Evolutionary conservation across 768 basidiomycete genomes (phyloP).

Genomic region (Serendipita indica): DNA sequence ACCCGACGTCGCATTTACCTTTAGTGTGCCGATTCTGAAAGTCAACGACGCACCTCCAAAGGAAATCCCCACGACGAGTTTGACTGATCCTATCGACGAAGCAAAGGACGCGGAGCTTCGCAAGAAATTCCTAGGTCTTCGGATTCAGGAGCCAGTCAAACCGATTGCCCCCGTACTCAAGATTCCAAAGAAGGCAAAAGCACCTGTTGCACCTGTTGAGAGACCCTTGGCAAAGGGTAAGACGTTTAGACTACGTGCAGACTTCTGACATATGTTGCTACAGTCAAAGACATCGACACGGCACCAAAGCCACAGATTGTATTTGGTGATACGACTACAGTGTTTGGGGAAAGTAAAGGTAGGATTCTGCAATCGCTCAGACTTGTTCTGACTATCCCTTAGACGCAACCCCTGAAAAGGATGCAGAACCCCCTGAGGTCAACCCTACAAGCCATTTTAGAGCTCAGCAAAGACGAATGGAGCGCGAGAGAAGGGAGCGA

Average conservation of each 20-base stretch:
- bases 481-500: background rate
- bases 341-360: background rate
- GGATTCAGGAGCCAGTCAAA: background rate
- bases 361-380: background rate
- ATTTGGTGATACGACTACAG: background rate
- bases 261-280: background rate
- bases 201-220: background rate
- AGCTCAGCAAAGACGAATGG: background rate
- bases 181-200: background rate
- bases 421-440: background rate
- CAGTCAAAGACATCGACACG: slow-evolving; percentile 1
- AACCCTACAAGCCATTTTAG: too few species aligned
- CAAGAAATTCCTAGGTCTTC: background rate
- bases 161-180: background rate
- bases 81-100: background rate
- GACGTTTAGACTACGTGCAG: background rate
- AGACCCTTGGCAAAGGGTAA: background rate
- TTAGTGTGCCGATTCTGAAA: background rate
- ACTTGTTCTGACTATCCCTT: background rate
- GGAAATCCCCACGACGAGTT: background rate
- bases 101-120: slow-evolving; percentile 5
- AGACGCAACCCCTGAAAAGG: background rate
- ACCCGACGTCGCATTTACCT: too few species aligned
- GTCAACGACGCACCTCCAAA: background rate
- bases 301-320: background rate